Conservation (phyloP, 768 basidiomycete genomes). For the Phylloporus sp. region DNA sequence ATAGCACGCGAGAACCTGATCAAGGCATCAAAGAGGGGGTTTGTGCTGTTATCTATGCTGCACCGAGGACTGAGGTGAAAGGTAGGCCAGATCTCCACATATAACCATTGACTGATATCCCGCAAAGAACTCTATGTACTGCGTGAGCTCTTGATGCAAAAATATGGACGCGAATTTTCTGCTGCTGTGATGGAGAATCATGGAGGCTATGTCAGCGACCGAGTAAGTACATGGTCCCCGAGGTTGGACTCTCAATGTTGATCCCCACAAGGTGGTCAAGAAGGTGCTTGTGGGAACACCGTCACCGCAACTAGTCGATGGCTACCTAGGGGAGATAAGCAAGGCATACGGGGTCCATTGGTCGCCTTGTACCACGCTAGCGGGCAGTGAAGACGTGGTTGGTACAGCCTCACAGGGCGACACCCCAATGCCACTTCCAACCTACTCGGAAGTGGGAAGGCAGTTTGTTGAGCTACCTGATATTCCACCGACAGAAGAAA, state of each 20-base stretch:
- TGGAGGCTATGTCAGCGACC: conserved; percentile 74
- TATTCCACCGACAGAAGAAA: conserved; percentile 49
- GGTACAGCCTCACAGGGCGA: conserved; percentile 16
- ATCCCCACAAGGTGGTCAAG: conserved; percentile 54
- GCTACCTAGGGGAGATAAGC: conserved; percentile 85
- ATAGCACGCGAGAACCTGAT: conserved; percentile 80
- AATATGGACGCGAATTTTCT: conserved; percentile 90
- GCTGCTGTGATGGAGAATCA: conserved; percentile 82
- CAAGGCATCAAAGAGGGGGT: conserved; percentile 84
- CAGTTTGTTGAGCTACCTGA: conserved; percentile 43
- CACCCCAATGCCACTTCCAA: conserved; percentile 14
- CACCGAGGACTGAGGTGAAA: conserved; percentile 88
- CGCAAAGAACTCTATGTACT: conserved; percentile 77
- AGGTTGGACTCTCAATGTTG: conserved; percentile 1
- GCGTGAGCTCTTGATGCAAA: conserved; percentile 93
- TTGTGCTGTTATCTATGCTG: conserved; percentile 84
- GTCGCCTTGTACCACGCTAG: conserved; percentile 37
- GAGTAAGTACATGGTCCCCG: conserved; percentile 47
- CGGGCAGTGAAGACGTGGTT: conserved; percentile 37
- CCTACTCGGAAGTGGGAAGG: conserved; percentile 28
- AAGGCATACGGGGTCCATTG: conserved; percentile 80
- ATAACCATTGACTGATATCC: conserved; percentile 1
- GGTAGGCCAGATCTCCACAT: conserved; percentile 37
- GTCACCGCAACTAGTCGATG: conserved; percentile 71
- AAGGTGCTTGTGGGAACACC: conserved; percentile 75